Evolutionary conservation across 2,329 filamentous ascomycete species (phyloP), one percentile per base, ranked within the genome.

Genomic region (Apiospora hydei): DNA sequence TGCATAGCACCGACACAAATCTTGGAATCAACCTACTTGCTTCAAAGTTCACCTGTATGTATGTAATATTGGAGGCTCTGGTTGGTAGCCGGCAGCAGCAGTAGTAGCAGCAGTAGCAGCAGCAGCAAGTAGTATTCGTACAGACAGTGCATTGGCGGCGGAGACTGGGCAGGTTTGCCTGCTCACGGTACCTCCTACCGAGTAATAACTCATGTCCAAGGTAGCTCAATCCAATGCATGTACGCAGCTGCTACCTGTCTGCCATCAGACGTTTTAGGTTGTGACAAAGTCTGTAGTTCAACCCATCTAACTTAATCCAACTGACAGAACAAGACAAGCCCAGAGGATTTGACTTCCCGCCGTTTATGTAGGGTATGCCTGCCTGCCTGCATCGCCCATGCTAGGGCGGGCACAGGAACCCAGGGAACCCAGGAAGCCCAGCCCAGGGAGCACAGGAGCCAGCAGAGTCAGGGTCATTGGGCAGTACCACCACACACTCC

Each of bases 231-330:
- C 6, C 7, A 21, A 61, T 61, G 26, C 16, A 61, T 61, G 13
- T 14, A 57, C 51, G 14, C 51, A 41, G 30, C 16, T 41, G 10
- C 49, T 21, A 24, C 34, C 34, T 38, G 34, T 6, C 26, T 10
- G 26, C 34, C 30, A 64, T 64, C 53, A 64, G 53, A 64, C 53
- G 53, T 21, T 64, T 64, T 64, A 38, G 53, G 53, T 38, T 64
- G 53, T 64, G 53, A 61, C 53, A 61, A 61, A 38, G 34, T 38
- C 34, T 38, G 53, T 61, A 61, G 53, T 61, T 38, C 30, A 38
- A 64, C 30, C 53, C 53, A 64, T 64, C 53, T 64, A 64, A 38
- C 30, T 64, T 34, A 38, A 38, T 34, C 30, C 53, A 64, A 64
- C 38, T 34, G 30, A n/a, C 53, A 64, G 53, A 64, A 41, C 53